These are phyloP conservation scores for Terfezia boudieri DNA, from an alignment of 495 filamentous ascomycete genomes.

Conservation along the genomic window DNA sequence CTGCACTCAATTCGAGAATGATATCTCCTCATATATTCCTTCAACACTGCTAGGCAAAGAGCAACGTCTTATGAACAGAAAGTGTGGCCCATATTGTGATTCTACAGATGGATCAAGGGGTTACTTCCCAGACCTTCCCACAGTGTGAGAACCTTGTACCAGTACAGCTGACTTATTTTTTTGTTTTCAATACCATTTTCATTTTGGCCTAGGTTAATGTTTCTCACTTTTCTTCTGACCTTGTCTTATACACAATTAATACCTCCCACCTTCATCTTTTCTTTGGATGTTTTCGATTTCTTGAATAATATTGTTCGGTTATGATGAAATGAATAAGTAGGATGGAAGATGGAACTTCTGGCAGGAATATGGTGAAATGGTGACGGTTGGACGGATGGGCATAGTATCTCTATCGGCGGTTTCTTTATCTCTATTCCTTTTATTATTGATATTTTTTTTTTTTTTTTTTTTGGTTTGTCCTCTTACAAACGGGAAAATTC, in stretches of 20 bases:
- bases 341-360: not conserved
- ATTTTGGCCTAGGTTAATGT: not conserved
- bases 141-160: conserved; percentile 5
- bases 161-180: not conserved
- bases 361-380: not conserved
- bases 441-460: not conserved
- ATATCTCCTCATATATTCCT: conserved; percentile 18
- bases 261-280: no score
- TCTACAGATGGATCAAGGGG: conserved; percentile 17
- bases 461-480: not conserved
- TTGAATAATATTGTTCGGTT: not conserved
- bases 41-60: conserved; percentile 3
- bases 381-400: not conserved
- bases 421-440: not conserved
- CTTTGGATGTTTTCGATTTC: not conserved
- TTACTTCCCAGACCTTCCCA: conserved; percentile 18
- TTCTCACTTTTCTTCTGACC: not conserved
- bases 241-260: not conserved
- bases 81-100: not conserved
- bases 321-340: not conserved
- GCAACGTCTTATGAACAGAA: no score
- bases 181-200: conserved; percentile 1
- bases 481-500: not conserved
- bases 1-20: conserved; percentile 16
- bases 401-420: not conserved